A percentile compares a stretch with the other conserved stretches of the same genome.
These are phyloP conservation scores for Neopestalotiopsis sp. DNA, from an alignment of 2,329 filamentous ascomycete species.

Conservation along the genomic window DNA sequence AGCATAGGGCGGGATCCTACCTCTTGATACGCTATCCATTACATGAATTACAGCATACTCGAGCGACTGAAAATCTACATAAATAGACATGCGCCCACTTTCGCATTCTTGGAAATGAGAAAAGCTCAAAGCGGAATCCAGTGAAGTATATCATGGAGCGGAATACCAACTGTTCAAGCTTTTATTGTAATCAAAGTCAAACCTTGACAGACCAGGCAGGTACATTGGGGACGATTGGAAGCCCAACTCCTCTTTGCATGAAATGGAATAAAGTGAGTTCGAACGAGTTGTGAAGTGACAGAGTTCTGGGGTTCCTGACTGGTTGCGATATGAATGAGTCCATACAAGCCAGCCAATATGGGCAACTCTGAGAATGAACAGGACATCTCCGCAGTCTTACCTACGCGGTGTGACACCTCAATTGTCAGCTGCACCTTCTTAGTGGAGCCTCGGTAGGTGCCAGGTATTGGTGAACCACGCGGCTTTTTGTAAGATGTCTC, in stretches of 20 bases:
- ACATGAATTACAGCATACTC: background rate
- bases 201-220: too few relatives aligned
- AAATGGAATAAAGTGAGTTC: too few relatives aligned
- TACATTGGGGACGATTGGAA: too few relatives aligned
- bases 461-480: conserved; percentile 5
- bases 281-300: too few relatives aligned
- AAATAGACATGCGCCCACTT: too few relatives aligned
- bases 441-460: conserved; percentile 5
- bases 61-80: too few relatives aligned
- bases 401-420: background rate
- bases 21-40: background rate
- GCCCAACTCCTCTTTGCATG: too few relatives aligned
- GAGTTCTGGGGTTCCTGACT: background rate
- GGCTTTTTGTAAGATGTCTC: background rate
- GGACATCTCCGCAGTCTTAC: background rate
- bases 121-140: too few relatives aligned
- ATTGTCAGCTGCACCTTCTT: background rate
- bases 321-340: background rate
- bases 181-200: too few relatives aligned
- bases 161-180: too few relatives aligned
- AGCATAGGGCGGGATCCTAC: background rate
- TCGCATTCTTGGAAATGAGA: too few relatives aligned
- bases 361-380: background rate
- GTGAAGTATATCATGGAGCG: too few relatives aligned
- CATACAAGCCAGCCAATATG: background rate